Evolutionary conservation across 768 basidiomycete species (phyloP).

Genomic region (Mycena pura): DNA sequence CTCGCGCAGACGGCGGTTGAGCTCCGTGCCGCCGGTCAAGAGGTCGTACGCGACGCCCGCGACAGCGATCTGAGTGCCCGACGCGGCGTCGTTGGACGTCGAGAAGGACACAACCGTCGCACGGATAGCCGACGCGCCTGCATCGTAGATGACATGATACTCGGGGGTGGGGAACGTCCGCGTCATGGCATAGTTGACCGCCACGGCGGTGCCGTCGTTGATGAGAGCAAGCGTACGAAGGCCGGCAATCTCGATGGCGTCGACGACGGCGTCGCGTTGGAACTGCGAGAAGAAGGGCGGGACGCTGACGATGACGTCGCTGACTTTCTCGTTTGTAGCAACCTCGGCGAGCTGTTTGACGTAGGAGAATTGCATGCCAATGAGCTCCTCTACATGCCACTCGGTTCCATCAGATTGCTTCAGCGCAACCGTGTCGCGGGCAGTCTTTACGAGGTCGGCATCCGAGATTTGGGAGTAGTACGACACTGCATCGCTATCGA

Average conservation of each 20-base stretch:
- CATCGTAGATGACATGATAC: conserved; percentile 93
- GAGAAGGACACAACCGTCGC: conserved; percentile 81
- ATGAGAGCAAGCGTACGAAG: conserved; percentile 83
- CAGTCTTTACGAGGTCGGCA: conserved; percentile 57
- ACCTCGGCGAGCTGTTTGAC: conserved; percentile 87
- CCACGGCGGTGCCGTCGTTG: conserved; percentile 94
- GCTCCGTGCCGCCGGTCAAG: conserved; percentile 77
- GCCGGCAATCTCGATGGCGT: conserved; percentile 92
- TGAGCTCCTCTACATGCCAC: conserved; percentile 88
- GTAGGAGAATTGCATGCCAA: conserved; percentile 94
- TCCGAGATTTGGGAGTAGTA: conserved; percentile 66
- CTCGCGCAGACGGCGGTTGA: conserved; percentile 84
- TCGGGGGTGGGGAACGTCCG: conserved; percentile 81
- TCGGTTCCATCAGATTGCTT: conserved; percentile 65
- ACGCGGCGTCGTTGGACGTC: conserved; percentile 55
- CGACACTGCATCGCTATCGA: conserved; percentile 60
- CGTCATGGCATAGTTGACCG: conserved; percentile 98
- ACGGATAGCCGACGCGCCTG: conserved; percentile 83
- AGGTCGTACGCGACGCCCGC: conserved; percentile 86
- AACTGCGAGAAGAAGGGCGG: conserved; percentile 90
- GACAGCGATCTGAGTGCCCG: conserved; percentile 76
- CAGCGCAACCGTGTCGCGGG: conserved; percentile 67
- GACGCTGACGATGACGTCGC: conserved; percentile 87
- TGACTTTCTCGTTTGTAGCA: conserved; percentile 75
- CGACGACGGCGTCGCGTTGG: conserved; percentile 90